Conservation (phyloP, 2,329 filamentous ascomycete species). For the Lachnellula suecica region DNA sequence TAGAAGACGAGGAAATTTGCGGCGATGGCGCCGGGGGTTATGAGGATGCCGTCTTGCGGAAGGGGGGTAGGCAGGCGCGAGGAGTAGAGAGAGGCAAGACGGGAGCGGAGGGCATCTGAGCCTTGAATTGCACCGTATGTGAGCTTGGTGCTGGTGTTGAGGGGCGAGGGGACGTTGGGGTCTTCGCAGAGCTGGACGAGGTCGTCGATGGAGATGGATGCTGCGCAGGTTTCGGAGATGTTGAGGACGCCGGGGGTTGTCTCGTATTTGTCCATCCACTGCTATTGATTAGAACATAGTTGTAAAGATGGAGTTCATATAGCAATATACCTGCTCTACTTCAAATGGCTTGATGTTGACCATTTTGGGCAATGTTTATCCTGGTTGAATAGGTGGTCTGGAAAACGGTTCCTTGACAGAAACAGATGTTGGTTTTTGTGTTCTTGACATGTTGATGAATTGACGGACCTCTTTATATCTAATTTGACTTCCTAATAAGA, state of each 20-base stretch:
- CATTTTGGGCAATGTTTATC: conserved; percentile 39
- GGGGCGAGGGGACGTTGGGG: conserved; percentile 40
- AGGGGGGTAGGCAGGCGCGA: conserved; percentile 48
- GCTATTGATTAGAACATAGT: conserved; percentile 14
- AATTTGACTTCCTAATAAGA: background rate
- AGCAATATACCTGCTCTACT: conserved; percentile 63
- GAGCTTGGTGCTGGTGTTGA: conserved; percentile 58
- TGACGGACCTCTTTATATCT: conserved; percentile 2
- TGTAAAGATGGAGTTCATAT: background rate
- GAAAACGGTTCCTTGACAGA: background rate
- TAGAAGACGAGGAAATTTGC: conserved; percentile 85
- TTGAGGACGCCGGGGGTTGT: conserved; percentile 59
- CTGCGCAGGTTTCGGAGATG: conserved; percentile 76
- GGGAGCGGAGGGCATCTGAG: conserved; percentile 60
- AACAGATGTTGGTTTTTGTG: background rate
- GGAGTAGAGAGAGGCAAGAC: conserved; percentile 65
- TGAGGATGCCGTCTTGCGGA: conserved; percentile 64
- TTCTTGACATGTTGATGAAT: background rate
- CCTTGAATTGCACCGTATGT: conserved; percentile 75
- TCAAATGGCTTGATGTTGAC: conserved; percentile 61
- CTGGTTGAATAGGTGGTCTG: conserved; percentile 5
- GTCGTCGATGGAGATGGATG: conserved; percentile 71
- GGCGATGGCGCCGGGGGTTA: conserved; percentile 77
- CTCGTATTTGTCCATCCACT: conserved; percentile 66
- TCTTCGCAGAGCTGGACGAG: conserved; percentile 59